These are phyloP conservation scores for Calonectria montana DNA, from an alignment of 2,329 filamentous ascomycete genomes.

Conservation along the genomic window DNA sequence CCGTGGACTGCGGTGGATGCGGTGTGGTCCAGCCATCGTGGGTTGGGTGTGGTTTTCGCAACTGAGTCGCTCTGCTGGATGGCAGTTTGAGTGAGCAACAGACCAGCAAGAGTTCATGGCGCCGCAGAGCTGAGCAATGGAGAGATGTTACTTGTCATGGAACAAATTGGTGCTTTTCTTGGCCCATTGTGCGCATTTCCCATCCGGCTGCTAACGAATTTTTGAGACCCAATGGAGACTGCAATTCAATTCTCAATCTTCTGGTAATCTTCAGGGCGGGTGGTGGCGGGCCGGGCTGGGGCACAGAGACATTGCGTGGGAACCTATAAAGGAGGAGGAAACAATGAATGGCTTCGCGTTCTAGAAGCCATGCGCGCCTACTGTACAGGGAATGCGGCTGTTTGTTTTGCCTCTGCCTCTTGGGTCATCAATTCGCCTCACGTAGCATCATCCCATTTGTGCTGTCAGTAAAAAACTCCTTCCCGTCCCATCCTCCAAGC, in stretches of 20 bases:
- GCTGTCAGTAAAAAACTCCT: neutral
- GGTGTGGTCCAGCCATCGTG: constrained; percentile 34
- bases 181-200: neutral
- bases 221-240: constrained; percentile 6
- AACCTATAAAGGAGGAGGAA: constrained; percentile 7
- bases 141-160: neutral
- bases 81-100: constrained; percentile 9
- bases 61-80: constrained; percentile 15
- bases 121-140: neutral
- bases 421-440: constrained; percentile 15
- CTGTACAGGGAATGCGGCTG: neutral
- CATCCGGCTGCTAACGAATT: neutral
- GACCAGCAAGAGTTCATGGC: neutral
- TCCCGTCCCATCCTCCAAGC: neutral
- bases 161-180: neutral
- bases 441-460: constrained; percentile 8
- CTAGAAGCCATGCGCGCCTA: neutral
- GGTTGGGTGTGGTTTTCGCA: constrained; percentile 13
- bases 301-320: constrained; percentile 16
- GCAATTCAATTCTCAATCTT: constrained; percentile 1
- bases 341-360: constrained; percentile 10
- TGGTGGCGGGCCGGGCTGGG: constrained; percentile 9
- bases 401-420: constrained; percentile 1
- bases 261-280: neutral
- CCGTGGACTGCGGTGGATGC: constrained; percentile 41